phyloP scores from a whole-genome alignment of 2,329 filamentous ascomycete genomes.

The Ascochyta fabae region DNA sequence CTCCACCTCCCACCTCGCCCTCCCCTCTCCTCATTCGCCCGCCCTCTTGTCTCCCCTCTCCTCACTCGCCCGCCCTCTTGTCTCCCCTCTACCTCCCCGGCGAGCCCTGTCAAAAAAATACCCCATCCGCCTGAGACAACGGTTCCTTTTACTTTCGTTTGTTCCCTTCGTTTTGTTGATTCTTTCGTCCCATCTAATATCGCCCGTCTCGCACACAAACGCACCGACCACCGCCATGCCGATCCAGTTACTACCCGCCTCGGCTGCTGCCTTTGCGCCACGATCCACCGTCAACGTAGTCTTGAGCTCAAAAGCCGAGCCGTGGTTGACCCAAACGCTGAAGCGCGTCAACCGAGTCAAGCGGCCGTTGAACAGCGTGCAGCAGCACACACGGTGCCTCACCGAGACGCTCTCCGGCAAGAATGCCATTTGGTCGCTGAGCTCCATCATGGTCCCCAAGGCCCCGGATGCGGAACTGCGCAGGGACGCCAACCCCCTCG shows the following conservation, averaged over 20 bases:
- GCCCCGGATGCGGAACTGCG: conserved; percentile 83
- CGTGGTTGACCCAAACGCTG: conserved; percentile 94
- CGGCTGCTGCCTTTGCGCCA: conserved; percentile 94
- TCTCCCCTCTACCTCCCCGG: conserved; percentile 43
- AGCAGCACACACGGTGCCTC: conserved; percentile 93
- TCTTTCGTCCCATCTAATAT: conserved; percentile 46
- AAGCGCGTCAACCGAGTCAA: conserved; percentile 98
- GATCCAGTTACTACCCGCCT: conserved; percentile 90
- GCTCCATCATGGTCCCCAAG: conserved; percentile 91
- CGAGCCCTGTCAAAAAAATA: conserved; percentile 40
- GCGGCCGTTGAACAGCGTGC: conserved; percentile 94
- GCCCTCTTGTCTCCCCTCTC: conserved; percentile 50
- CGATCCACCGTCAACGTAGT: conserved; percentile 94
- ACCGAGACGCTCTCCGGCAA: conserved; percentile 90
- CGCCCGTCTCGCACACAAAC: conserved; percentile 36
- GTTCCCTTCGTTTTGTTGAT: conserved; percentile 38
- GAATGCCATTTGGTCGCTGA: conserved; percentile 93
- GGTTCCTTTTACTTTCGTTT: conserved; percentile 45
- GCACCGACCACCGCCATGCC: conserved; percentile 68
- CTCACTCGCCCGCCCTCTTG: conserved; percentile 51
- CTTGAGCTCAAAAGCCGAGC: conserved; percentile 87
- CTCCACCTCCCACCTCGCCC: conserved; percentile 52
- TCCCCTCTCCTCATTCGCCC: conserved; percentile 19
- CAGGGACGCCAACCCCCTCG: conserved; percentile 79
- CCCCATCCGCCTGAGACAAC: conserved; percentile 46